Conservation (phyloP, 2,329 filamentous ascomycete species). For the Endoconidiophora polonica region DNA sequence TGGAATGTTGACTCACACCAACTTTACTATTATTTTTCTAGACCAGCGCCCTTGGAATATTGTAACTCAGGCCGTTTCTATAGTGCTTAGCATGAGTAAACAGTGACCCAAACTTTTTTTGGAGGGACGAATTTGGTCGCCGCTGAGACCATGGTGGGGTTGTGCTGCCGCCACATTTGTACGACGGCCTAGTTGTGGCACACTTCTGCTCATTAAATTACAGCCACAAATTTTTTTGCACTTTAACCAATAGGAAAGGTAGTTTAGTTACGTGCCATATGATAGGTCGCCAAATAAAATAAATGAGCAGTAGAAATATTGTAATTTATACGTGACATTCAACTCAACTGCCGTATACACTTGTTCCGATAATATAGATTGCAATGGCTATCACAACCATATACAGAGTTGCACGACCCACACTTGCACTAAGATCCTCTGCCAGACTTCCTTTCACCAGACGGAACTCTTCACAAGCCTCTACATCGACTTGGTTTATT, state of each 20-base stretch:
- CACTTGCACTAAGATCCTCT: neutral
- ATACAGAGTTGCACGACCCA: neutral
- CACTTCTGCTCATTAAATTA: neutral
- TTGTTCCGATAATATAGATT: too few species aligned
- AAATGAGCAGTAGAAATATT: too few species aligned
- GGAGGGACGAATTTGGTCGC: neutral
- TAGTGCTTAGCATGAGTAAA: too few species aligned
- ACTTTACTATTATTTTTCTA: neutral
- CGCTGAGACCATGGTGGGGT: too few species aligned
- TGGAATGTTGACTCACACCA: conserved; percentile 3
- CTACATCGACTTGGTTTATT: neutral
- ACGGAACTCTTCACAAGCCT: conserved; percentile 4
- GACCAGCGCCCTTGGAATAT: too few species aligned
- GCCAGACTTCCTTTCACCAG: neutral
- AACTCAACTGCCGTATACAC: too few species aligned
- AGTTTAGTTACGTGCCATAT: too few species aligned
- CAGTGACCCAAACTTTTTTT: neutral
- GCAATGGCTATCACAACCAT: neutral
- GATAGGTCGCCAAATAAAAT: too few species aligned
- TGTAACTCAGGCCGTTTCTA: too few species aligned
- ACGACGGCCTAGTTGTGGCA: neutral
- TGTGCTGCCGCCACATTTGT: neutral
- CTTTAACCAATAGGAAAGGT: neutral
- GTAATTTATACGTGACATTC: too few species aligned
- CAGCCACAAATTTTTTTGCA: neutral